Evolutionary conservation across 768 basidiomycete species (phyloP).

Genomic region (Trametes elegans): DNA sequence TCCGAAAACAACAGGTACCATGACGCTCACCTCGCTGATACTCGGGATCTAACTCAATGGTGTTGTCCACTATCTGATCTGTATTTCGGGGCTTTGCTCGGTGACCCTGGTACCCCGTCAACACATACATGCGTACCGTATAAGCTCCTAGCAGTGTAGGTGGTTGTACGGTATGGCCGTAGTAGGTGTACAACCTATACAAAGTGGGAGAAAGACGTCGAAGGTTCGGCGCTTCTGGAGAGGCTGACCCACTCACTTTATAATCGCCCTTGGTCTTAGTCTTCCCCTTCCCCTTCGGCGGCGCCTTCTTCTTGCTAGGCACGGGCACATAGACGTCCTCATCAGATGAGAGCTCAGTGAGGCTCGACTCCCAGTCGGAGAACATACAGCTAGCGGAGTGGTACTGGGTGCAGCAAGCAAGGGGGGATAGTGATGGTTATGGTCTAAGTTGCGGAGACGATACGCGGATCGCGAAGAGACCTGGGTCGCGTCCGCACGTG

Average conservation of each 20-base stretch:
- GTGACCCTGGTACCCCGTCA: background rate
- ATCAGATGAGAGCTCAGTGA: constrained; percentile 45
- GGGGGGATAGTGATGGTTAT: background rate
- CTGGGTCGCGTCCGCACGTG: background rate
- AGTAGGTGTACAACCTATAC: constrained; percentile 32
- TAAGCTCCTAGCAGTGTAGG: constrained; percentile 42
- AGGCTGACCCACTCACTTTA: constrained; percentile 15
- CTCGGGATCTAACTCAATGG: constrained; percentile 59
- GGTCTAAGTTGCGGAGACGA: background rate
- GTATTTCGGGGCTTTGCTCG: no score
- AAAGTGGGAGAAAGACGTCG: background rate
- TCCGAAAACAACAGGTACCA: constrained; percentile 13
- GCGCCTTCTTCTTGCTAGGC: constrained; percentile 23
- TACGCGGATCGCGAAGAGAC: no score
- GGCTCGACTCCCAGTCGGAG: constrained; percentile 43
- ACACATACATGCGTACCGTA: constrained; percentile 36
- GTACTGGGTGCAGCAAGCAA: background rate
- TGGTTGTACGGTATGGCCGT: constrained; percentile 37
- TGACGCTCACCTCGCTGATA: constrained; percentile 67
- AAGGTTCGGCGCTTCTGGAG: constrained; percentile 16
- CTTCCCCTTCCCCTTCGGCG: constrained; percentile 27
- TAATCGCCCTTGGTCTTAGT: no score
- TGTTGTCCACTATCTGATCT: constrained; percentile 48
- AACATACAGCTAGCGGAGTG: constrained; percentile 12
- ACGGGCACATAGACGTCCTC: constrained; percentile 37